Evolutionary conservation across 805 yeast species (phyloP), one percentile per base, ranked within the genome.

Genomic region (Starmera amethionina): DNA sequence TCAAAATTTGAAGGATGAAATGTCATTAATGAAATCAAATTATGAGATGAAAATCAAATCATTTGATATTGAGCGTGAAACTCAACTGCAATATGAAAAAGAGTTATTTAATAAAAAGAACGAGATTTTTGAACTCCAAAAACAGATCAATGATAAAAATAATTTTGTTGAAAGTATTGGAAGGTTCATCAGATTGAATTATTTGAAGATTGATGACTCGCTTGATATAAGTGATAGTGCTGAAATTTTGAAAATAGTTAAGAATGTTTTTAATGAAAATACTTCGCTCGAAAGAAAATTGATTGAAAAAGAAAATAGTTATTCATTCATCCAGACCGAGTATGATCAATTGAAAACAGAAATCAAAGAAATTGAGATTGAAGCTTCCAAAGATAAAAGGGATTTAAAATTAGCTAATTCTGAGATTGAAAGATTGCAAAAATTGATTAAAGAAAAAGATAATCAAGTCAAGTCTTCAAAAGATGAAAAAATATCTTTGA

Each of bases 371-470:
- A 6, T 22, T 22, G 27, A 22, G 5, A 22, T 7, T 22, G 27
- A 22, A 22, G 6, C 5, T 22, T 22, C 27, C 9, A 22, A 22
- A 8, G 5, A 8, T 22, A 22, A 22, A 8, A 22, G 5, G 5
- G 27, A 22, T 5, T 22, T 22, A 6, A 22, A 22, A 7, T 30
- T 30, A 10, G 45, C 41, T 14, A 37, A 38, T n/a, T 7, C 27
- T 5, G 40, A 42, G 14, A 33, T 44, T 22, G 47, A 44, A 8
- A 15, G 15, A 6, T 13, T 30, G 12, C 13, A 22, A 18, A 10
- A 15, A 30, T 16, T 8, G 4, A 15, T 29, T 2, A 36, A 29
- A 14, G 33, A 31, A 22, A 6, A 5, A 22, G 27, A 4, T 13
- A 13, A 4, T 29, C 30, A 15, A 30, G 19, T 4, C 27, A 36